A percentile compares a stretch with the other conserved stretches of the same genome.
These are phyloP conservation scores for Volvariella surrecta DNA, from an alignment of 1,284 basidiomycete species.

Conservation along the genomic window DNA sequence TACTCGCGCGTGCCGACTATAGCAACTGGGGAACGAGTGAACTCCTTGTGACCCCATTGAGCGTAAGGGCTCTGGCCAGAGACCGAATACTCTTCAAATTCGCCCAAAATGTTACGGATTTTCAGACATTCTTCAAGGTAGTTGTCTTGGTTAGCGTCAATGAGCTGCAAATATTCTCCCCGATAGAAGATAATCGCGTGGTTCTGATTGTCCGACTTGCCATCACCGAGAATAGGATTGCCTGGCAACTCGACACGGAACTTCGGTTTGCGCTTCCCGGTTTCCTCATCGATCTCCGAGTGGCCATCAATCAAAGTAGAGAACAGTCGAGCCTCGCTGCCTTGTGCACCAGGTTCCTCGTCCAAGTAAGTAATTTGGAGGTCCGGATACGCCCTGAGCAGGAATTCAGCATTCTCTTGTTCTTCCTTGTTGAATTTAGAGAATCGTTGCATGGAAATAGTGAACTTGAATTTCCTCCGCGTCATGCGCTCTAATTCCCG, in stretches of 20 bases:
- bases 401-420: conserved; percentile 97
- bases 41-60: conserved; percentile 80
- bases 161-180: conserved; percentile 97
- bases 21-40: conserved; percentile 85
- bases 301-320: conserved; percentile 97
- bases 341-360: conserved; percentile 90
- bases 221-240: conserved; percentile 98
- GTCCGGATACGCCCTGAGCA: conserved; percentile 97
- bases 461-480: conserved; percentile 97
- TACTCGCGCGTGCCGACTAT: conserved; percentile 99
- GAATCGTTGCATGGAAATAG: conserved; percentile 99
- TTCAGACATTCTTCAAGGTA: conserved; percentile 99
- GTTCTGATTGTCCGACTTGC: conserved; percentile 99
- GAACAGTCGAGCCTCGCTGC: conserved; percentile 93
- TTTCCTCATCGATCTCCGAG: conserved; percentile 89
- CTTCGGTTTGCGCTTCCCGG: conserved; percentile 87
- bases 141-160: conserved; percentile 99
- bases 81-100: conserved; percentile 92
- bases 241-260: conserved; percentile 98
- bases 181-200: conserved; percentile 99
- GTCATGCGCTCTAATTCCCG: conserved; percentile 97
- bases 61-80: conserved; percentile 90
- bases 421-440: conserved; percentile 99
- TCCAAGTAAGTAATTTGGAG: conserved; percentile 98
- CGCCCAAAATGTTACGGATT: conserved; percentile 96